These are phyloP conservation scores for Metschnikowia similis DNA, from an alignment of 805 yeast species.

Conservation along the genomic window DNA sequence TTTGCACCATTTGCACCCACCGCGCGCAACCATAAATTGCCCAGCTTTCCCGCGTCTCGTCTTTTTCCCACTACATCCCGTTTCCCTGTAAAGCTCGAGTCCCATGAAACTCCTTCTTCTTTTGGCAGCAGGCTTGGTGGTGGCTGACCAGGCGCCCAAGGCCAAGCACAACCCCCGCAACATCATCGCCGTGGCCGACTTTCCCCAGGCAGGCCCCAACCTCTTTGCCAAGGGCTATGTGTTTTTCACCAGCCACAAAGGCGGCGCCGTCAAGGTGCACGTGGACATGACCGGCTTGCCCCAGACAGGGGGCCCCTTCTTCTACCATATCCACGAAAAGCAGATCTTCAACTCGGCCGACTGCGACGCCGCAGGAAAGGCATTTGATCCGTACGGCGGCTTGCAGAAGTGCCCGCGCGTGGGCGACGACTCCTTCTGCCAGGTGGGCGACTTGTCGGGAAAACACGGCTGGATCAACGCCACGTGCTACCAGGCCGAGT, in stretches of 20 bases:
- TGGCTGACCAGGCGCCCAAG: constrained; percentile 48
- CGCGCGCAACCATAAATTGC: too few relatives aligned
- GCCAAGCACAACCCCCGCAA: constrained; percentile 46
- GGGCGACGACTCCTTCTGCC: constrained; percentile 53
- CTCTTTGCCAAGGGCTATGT: constrained; percentile 34
- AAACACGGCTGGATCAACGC: constrained; percentile 72
- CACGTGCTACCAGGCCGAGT: constrained; percentile 62
- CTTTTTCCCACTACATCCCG: background rate
- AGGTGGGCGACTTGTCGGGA: constrained; percentile 74
- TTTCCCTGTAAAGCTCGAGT: background rate
- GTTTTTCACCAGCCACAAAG: constrained; percentile 53
- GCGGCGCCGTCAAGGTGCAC: constrained; percentile 60
- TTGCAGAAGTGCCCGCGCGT: constrained; percentile 47
- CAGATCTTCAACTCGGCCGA: constrained; percentile 46
- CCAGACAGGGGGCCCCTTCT: constrained; percentile 59
- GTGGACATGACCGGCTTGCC: constrained; percentile 72
- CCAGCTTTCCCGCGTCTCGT: too few relatives aligned
- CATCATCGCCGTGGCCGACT: constrained; percentile 54
- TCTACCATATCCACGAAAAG: constrained; percentile 62
- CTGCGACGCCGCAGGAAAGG: constrained; percentile 53
- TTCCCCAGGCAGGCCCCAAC: constrained; percentile 29
- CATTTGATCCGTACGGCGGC: constrained; percentile 63
- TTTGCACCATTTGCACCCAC: too few relatives aligned
- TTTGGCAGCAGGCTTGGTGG: constrained; percentile 1
- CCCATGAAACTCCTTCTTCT: background rate